Base-by-base conservation (phyloP, 2,329 filamentous ascomycete genomes). In the Chaetomium globosum region DNA sequence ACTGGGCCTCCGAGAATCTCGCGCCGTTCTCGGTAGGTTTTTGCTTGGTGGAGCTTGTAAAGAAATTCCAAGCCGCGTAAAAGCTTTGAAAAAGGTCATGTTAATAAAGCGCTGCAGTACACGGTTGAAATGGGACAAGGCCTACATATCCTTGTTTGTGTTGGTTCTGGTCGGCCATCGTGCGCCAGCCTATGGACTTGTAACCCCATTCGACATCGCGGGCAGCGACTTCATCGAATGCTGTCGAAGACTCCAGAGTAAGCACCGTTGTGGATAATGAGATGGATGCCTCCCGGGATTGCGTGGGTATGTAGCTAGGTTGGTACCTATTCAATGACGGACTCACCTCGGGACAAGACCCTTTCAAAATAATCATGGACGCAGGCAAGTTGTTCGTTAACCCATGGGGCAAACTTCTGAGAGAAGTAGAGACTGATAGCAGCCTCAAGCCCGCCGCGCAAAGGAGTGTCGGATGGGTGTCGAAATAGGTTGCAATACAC, bases 301-400 rank as follows among this genome's bases (percentile, higher is more conserved):
- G n/a, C n/a, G n/a, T n/a, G n/a, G n/a, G n/a, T n/a, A n/a, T n/a
- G n/a, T n/a, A n/a, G n/a, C n/a, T n/a, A n/a, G n/a, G n/a, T n/a
- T n/a, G n/a, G n/a, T n/a, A n/a, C n/a, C n/a, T 46, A 13, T 19
- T 7, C 31, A 12, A 39, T 16, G 9, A 10, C 4, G 36, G 36
- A 39, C 13, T 43, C n/a, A 61, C 59, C 49, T 19, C 26, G 31
- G 5, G 59, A 60, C 6, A 61, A 8, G n/a, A 61, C 59, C 4
- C 59, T 49, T 30, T 61, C 59, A 46, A 61, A 54, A n/a, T 61
- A 54, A 3, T 61, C 49, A 26, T 54, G 59, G 8, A 61, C n/a
- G 13, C 59, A 61, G 6, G 49, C 59, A 5, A 61, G 51, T 19
- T 61, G 59, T 19, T 61, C 59, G 19, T 61, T 54, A 1, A 61